A percentile compares a stretch with the other conserved stretches of the same genome.
phyloP scores from a whole-genome alignment of 2,329 filamentous ascomycete genomes.

The Bisporella sp. region DNA sequence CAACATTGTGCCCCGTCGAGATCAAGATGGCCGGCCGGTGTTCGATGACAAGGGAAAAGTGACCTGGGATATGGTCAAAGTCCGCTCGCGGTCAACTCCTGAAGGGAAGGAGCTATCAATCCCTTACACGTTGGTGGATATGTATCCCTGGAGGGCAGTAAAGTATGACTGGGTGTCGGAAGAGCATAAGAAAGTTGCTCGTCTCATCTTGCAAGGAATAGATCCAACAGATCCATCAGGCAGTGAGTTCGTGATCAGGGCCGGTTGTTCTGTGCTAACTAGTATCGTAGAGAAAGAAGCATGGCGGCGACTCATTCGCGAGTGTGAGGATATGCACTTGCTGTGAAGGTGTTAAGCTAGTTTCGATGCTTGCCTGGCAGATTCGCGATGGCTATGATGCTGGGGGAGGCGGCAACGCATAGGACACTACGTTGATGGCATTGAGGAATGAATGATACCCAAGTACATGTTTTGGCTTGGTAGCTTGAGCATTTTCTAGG shows the following conservation, averaged over 20 bases:
- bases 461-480: too few species aligned
- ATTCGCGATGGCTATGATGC: too few species aligned
- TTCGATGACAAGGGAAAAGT: constrained; percentile 3
- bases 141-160: constrained; percentile 5
- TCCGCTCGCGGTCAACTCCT: background rate
- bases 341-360: background rate
- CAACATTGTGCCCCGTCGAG: constrained; percentile 3
- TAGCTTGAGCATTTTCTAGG: too few species aligned
- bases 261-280: background rate
- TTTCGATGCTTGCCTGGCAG: background rate
- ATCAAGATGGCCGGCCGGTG: background rate
- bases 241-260: background rate
- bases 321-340: background rate
- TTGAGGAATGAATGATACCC: too few species aligned
- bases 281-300: background rate
- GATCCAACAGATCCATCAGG: background rate
- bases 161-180: constrained; percentile 8
- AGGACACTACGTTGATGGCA: too few species aligned
- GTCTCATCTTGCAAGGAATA: background rate
- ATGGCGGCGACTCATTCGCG: background rate
- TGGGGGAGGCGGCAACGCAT: too few species aligned
- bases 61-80: background rate
- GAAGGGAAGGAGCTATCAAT: constrained; percentile 3
- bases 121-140: constrained; percentile 10
- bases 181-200: constrained; percentile 8